Percentiles rank a stretch among this genome's conserved stretches.
Evolutionary conservation across 2,329 filamentous ascomycete species (phyloP).

Genomic region (Aspergillus novoparasiticus): DNA sequence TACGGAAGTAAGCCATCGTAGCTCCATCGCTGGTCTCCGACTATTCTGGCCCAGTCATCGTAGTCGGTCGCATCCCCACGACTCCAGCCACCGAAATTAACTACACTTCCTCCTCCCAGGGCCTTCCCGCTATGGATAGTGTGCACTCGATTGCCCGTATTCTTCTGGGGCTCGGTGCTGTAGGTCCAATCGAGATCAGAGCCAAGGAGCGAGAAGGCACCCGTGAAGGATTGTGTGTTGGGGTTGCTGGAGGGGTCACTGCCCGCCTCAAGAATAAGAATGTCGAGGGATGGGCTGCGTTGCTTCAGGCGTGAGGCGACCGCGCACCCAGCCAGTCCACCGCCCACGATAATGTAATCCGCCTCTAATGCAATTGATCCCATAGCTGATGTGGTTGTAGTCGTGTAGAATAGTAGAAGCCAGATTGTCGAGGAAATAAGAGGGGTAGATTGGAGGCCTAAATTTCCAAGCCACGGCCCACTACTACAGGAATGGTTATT

Average conservation of each 20-base stretch:
- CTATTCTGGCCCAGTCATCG: conserved; percentile 23
- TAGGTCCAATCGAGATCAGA: conserved; percentile 2
- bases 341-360: too few relatives aligned
- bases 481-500: too few relatives aligned
- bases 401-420: too few relatives aligned
- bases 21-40: conserved; percentile 24
- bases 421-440: too few relatives aligned
- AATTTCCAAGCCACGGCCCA: too few relatives aligned
- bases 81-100: conserved; percentile 16
- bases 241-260: too few relatives aligned
- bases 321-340: neutral
- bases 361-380: too few relatives aligned
- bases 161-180: neutral
- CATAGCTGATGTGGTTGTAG: too few relatives aligned
- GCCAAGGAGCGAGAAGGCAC: neutral
- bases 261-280: neutral
- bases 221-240: too few relatives aligned
- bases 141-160: neutral
- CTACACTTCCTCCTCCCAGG: neutral
- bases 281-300: neutral
- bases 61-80: conserved; percentile 24
- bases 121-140: neutral
- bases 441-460: too few relatives aligned
- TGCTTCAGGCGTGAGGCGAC: conserved; percentile 2
- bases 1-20: conserved; percentile 25